Evolutionary conservation across 371 early-diverging fungal species (phyloP), one percentile per base, ranked within the genome.

Genomic region (Mucor sp.): DNA sequence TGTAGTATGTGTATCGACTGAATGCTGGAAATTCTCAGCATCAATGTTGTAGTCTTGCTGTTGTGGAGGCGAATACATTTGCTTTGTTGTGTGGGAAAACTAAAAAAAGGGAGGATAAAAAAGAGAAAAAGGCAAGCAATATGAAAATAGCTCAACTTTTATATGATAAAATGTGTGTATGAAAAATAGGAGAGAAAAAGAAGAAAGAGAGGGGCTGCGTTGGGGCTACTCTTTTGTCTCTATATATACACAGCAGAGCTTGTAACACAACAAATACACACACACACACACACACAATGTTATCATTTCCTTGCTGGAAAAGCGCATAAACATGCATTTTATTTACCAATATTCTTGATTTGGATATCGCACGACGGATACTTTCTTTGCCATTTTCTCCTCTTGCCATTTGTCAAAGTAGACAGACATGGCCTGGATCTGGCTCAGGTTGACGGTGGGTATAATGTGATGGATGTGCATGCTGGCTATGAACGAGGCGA

Each of bases 401-500:
- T 67, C 58, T 39, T 78, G 71, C 84, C 84, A 83, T 43, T 58
- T 65, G 5, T 69, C 55, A n/a, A 78, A 75, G 41, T 67, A 70
- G 0, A 11, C 32, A 2, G 47, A 59, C 81, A 80, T 78, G 9
- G 63, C 55, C 30, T 55, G 70, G 56, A 48, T 37, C 68, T 63
- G 67, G 37, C 33, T 65, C 47, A 88, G 81, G 58, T 88, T 88
- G 4, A 96, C 97, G 5, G 97, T 96, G 0, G 97, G 95, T 6
- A 96, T 82, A 58, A 96, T 82, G 9, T 76, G 75, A 3, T 65
- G 67, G 1, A 90, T 84, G 15, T 81, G 66, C 17, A 96, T 65
- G 32, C 89, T 87, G 7, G 83, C 81, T 11, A 94, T 84, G 81
- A 98, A 97, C 6, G 78, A 82, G 0, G 90, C 91, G 8, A 97